Percentiles rank a stretch among this genome's conserved stretches.
phyloP scores from a whole-genome alignment of 495 filamentous ascomycete genomes.

The Penicillium flavigenum region DNA sequence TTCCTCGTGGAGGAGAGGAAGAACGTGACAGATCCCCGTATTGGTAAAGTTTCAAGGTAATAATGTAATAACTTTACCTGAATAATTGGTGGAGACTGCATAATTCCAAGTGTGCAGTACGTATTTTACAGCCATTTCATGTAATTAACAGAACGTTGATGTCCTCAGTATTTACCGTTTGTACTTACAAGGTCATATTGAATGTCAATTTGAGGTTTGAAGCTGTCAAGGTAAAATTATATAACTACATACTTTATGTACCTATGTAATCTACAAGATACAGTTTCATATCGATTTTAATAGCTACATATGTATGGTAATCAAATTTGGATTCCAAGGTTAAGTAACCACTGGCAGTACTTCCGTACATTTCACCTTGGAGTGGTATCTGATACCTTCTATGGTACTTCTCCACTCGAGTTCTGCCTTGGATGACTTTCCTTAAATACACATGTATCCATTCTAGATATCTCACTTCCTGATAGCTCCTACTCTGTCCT shows the following conservation, averaged over 20 bases:
- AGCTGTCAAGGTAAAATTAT: no score
- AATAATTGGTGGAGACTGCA: neutral
- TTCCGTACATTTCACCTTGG: neutral
- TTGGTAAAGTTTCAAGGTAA: slow-evolving; percentile 2
- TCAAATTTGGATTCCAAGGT: no score
- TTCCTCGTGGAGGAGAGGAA: slow-evolving; percentile 28
- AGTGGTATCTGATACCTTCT: neutral
- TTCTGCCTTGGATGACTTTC: neutral
- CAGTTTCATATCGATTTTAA: neutral
- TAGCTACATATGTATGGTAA: neutral
- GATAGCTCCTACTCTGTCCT: neutral
- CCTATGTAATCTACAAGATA: neutral
- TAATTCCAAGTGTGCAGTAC: neutral
- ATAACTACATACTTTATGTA: neutral
- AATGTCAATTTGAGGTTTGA: no score
- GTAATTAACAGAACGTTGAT: neutral
- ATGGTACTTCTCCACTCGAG: neutral
- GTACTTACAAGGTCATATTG: neutral
- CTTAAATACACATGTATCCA: neutral
- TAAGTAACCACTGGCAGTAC: no score
- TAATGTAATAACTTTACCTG: neutral
- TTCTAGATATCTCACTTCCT: neutral
- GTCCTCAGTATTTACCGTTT: neutral
- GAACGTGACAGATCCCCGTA: slow-evolving; percentile 20
- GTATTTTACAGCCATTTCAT: neutral